These are phyloP conservation scores for Penicillium oxalicum DNA, from an alignment of 2,329 filamentous ascomycete species.

Conservation along the genomic window DNA sequence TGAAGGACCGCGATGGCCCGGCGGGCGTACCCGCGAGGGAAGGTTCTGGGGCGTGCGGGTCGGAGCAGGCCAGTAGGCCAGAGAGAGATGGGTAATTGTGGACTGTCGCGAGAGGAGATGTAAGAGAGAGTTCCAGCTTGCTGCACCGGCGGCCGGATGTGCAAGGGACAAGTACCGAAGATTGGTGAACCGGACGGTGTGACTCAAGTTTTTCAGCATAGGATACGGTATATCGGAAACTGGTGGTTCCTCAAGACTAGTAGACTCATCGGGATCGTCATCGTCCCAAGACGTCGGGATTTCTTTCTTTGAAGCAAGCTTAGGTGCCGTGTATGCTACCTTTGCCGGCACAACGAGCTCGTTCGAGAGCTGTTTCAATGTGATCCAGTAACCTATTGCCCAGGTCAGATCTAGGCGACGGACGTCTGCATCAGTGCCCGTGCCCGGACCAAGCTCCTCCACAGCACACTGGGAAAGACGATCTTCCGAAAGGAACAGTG, in stretches of 20 bases:
- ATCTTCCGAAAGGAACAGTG: constrained; percentile 40
- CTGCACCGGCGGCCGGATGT: constrained; percentile 38
- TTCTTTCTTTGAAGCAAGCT: constrained; percentile 7
- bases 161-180: constrained; percentile 56
- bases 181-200: constrained; percentile 42
- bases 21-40: constrained; percentile 35
- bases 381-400: constrained; percentile 46
- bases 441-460: constrained; percentile 1
- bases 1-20: constrained; percentile 15
- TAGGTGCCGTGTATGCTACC: neutral
- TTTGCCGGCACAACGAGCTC: constrained; percentile 35
- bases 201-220: constrained; percentile 20
- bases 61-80: constrained; percentile 58
- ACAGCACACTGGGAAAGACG: constrained; percentile 4
- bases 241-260: neutral
- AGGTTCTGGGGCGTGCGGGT: constrained; percentile 51
- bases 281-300: constrained; percentile 41
- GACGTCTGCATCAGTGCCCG: constrained; percentile 38
- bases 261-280: constrained; percentile 15
- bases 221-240: neutral
- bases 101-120: constrained; percentile 47
- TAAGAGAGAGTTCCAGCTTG: constrained; percentile 53
- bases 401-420: constrained; percentile 49
- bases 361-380: constrained; percentile 43
- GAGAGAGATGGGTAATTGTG: constrained; percentile 56